These are phyloP conservation scores for Haematococcus sp. DNA, from an alignment of 139 green algal species.

Conservation along the genomic window DNA sequence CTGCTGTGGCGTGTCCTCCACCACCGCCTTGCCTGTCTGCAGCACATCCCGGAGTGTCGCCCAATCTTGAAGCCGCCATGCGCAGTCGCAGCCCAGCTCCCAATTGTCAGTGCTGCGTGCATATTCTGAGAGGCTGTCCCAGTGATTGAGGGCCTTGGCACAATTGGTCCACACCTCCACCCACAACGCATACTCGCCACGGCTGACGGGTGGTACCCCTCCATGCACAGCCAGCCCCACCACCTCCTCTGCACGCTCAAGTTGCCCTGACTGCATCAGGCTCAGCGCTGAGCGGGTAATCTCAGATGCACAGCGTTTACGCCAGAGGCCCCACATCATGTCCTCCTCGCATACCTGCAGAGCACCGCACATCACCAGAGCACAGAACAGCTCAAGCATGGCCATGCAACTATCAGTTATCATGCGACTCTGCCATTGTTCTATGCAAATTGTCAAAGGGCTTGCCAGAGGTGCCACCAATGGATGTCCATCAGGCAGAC, in stretches of 20 bases:
- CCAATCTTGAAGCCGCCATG: constrained; percentile 89
- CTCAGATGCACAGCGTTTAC: constrained; percentile 30
- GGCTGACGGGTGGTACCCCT: constrained; percentile 18
- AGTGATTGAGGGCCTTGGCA: constrained; percentile 86
- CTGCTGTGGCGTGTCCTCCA: constrained; percentile 73
- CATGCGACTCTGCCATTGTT: too few relatives aligned
- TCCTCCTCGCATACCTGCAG: constrained; percentile 80
- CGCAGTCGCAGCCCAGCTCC: constrained; percentile 70
- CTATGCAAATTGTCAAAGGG: too few relatives aligned
- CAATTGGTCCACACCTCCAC: constrained; percentile 81
- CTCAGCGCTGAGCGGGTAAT: constrained; percentile 41
- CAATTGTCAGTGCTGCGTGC: constrained; percentile 48
- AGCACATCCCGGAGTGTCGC: constrained; percentile 59
- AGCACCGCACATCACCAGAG: neutral
- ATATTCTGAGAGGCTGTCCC: constrained; percentile 89
- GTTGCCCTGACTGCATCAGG: constrained; percentile 86
- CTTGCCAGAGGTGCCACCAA: too few relatives aligned
- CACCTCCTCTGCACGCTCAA: constrained; percentile 72
- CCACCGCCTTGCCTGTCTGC: constrained; percentile 21
- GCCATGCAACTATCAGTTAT: neutral
- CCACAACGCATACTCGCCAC: constrained; percentile 56
- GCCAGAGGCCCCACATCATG: constrained; percentile 88
- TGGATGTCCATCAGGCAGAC: too few relatives aligned
- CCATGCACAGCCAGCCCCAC: constrained; percentile 48
- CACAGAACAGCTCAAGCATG: neutral